Evolutionary conservation across 345 rosid species (phyloP).

Genomic region (Combretum micranthum): DNA sequence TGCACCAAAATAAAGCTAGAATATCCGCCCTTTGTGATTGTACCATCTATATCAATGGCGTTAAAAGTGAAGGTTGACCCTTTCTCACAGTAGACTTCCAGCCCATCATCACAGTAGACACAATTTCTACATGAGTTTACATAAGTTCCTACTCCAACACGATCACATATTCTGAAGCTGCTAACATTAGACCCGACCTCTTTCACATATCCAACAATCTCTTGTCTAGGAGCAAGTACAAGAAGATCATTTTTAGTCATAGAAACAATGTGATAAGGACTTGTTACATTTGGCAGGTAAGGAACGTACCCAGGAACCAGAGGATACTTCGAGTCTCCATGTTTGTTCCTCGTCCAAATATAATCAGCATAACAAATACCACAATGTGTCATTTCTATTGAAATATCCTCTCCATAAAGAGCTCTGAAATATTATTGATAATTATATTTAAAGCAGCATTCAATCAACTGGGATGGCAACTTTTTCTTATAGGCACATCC

Average conservation of each 20-base stretch:
- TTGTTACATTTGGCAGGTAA: background rate
- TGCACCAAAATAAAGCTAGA: constrained; percentile 66
- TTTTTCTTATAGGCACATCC: no score
- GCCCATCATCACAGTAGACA: constrained; percentile 48
- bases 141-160: constrained; percentile 81
- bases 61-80: constrained; percentile 55
- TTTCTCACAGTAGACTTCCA: constrained; percentile 55
- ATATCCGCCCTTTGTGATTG: constrained; percentile 83
- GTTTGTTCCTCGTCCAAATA: constrained; percentile 58
- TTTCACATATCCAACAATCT: constrained; percentile 68
- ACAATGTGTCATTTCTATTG: constrained; percentile 72
- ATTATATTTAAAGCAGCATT: background rate
- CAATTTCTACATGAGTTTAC: constrained; percentile 79
- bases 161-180: constrained; percentile 68
- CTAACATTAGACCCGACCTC: constrained; percentile 68
- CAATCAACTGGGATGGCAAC: background rate
- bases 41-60: constrained; percentile 61
- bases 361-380: constrained; percentile 92
- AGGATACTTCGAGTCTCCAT: constrained; percentile 64
- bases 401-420: constrained; percentile 56
- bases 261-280: background rate
- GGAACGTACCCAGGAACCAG: constrained; percentile 73
- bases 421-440: constrained; percentile 30
- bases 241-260: background rate
- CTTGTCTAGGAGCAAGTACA: constrained; percentile 45